Conservation (phyloP, 1,284 basidiomycete genomes). For the Cutaneotrichosporon spelunceum region DNA sequence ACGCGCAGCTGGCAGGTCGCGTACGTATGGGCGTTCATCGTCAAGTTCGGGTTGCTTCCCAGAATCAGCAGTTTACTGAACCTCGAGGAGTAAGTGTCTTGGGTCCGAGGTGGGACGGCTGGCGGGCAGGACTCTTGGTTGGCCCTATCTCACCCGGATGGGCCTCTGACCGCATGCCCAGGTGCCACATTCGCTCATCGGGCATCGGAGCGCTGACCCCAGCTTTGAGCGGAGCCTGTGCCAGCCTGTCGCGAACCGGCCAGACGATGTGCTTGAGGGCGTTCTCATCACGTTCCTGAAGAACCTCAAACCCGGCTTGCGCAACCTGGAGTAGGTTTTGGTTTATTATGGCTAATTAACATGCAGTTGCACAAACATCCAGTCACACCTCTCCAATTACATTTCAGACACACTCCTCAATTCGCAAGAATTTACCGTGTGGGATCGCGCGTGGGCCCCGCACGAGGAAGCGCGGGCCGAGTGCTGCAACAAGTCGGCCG, state of each 20-base stretch:
- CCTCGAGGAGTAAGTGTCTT: conserved; percentile 41
- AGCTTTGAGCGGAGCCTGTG: conserved; percentile 43
- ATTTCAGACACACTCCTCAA: conserved; percentile 37
- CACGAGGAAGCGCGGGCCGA: conserved; percentile 40
- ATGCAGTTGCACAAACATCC: conserved; percentile 42
- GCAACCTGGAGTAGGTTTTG: conserved; percentile 11
- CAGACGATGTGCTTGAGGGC: conserved; percentile 48
- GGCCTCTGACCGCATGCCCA: conserved; percentile 3
- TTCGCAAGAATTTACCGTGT: conserved; percentile 45
- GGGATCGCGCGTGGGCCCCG: conserved; percentile 45
- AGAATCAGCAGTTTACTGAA: conserved; percentile 37
- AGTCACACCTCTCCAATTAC: conserved; percentile 40
- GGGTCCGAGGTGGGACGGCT: not conserved
- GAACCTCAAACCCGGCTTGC: conserved; percentile 30
- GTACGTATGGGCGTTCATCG: conserved; percentile 47
- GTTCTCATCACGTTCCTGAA: conserved; percentile 41
- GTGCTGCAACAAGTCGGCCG: conserved; percentile 34
- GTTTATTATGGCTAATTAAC: not conserved
- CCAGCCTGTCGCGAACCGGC: conserved; percentile 43
- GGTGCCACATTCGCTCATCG: conserved; percentile 17
- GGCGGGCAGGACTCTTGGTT: not conserved
- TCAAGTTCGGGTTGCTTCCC: conserved; percentile 39
- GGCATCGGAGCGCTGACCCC: not conserved
- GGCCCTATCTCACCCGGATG: not conserved
- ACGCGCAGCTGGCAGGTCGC: conserved; percentile 47